Percentiles rank a stretch among this genome's conserved stretches.
Evolutionary conservation across 495 filamentous ascomycete species (phyloP).

Genomic region (Glarea lozoyensis): DNA sequence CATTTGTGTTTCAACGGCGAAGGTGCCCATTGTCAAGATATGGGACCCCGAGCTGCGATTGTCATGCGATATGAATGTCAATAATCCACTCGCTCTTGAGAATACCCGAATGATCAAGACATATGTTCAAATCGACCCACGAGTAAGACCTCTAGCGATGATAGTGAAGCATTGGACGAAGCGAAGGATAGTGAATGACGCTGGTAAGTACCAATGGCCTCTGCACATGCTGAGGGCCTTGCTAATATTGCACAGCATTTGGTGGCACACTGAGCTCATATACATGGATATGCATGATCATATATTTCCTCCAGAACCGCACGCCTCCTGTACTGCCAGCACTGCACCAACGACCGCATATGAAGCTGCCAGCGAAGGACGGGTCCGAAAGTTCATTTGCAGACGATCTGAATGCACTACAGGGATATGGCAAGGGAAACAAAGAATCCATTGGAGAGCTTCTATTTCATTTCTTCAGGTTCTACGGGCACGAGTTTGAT

Average conservation of each 20-base stretch:
- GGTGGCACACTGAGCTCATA: conserved; percentile 96
- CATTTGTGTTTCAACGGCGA: conserved; percentile 84
- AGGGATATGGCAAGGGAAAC: conserved; percentile 68
- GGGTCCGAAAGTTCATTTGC: conserved; percentile 68
- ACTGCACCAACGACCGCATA: conserved; percentile 67
- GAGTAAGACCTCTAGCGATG: conserved; percentile 89
- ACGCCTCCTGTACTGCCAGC: conserved; percentile 81
- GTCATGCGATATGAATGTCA: conserved; percentile 98
- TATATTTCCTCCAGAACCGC: conserved; percentile 89
- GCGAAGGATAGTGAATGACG: conserved; percentile 85
- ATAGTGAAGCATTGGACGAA: conserved; percentile 96
- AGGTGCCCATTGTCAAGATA: conserved; percentile 97
- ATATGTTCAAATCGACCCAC: conserved; percentile 87
- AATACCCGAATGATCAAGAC: conserved; percentile 98
- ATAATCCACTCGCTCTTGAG: conserved; percentile 87
- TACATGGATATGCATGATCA: conserved; percentile 99
- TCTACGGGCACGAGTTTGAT: conserved; percentile 87
- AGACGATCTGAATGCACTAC: conserved; percentile 67
- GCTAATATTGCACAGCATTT: conserved; percentile 46
- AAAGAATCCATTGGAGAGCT: conserved; percentile 74
- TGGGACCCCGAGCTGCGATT: conserved; percentile 91
- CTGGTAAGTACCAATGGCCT: conserved; percentile 50
- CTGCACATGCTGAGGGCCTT: neutral
- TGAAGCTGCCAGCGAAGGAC: conserved; percentile 47
- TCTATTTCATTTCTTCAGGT: conserved; percentile 88